These are phyloP conservation scores for Chloromonas sp. DNA, from an alignment of 163 green algal genomes.

Conservation along the genomic window DNA sequence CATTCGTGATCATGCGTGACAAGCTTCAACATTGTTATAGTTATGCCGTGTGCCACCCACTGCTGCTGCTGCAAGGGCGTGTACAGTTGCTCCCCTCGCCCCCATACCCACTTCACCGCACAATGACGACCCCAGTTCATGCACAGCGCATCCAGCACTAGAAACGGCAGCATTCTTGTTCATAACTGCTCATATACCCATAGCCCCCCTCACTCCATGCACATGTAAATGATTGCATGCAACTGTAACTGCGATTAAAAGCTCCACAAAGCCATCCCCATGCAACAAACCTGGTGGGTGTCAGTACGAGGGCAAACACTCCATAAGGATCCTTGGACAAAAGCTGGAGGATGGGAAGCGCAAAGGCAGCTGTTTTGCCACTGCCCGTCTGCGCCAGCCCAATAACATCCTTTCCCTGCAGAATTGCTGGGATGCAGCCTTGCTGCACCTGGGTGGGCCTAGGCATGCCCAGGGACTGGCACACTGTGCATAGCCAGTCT, in stretches of 20 bases:
- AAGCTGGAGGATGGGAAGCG: slow-evolving; percentile 82
- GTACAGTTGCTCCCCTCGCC: too few species aligned
- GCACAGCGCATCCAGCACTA: too few species aligned
- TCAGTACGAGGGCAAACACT: slow-evolving; percentile 81
- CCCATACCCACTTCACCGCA: too few species aligned
- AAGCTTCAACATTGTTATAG: not conserved
- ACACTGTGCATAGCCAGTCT: slow-evolving; percentile 73
- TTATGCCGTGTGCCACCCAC: not conserved
- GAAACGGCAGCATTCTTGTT: too few species aligned
- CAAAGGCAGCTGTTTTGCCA: slow-evolving; percentile 92
- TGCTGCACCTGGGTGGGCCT: slow-evolving; percentile 54
- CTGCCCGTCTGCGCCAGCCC: slow-evolving; percentile 86
- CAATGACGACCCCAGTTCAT: too few species aligned
- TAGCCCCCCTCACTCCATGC: too few species aligned
- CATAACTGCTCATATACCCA: too few species aligned
- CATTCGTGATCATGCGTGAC: not conserved
- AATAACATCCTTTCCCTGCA: slow-evolving; percentile 77
- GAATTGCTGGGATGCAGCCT: slow-evolving; percentile 78
- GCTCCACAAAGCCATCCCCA: too few species aligned
- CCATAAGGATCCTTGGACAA: slow-evolving; percentile 80
- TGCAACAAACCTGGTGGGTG: slow-evolving; percentile 67
- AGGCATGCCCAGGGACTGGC: slow-evolving; percentile 63
- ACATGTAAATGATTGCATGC: too few species aligned
- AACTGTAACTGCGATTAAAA: too few species aligned
- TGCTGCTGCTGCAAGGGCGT: not conserved